Conservation (phyloP, 352 stramenopile genomes). For the Pythium folliculosum region DNA sequence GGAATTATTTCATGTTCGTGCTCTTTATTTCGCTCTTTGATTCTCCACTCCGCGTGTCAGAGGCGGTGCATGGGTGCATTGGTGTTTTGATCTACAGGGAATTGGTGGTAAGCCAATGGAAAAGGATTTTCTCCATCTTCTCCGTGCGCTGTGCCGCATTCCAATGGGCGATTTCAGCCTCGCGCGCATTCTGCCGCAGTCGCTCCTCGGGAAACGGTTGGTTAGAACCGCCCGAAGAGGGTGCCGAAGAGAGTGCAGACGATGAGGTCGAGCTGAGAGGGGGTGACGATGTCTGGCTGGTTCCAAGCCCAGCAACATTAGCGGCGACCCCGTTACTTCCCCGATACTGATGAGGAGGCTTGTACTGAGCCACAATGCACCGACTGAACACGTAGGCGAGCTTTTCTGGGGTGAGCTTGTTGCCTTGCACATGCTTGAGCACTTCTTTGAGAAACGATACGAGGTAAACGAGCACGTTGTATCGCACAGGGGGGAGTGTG, state of each 20-base stretch:
- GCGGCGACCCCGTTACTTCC: constrained; percentile 19
- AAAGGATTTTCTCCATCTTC: constrained; percentile 71
- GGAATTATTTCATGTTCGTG: constrained; percentile 18
- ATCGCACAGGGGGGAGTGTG: constrained; percentile 91
- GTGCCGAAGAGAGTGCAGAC: constrained; percentile 39
- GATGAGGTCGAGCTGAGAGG: constrained; percentile 30
- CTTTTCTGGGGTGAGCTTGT: constrained; percentile 74
- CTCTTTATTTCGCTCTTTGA: constrained; percentile 2
- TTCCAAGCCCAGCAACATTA: background rate
- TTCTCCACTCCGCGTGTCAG: constrained; percentile 1
- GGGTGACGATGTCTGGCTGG: constrained; percentile 11
- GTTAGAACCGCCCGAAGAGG: constrained; percentile 41
- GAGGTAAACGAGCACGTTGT: constrained; percentile 98
- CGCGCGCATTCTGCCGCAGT: constrained; percentile 53
- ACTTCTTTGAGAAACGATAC: constrained; percentile 96
- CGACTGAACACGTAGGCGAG: constrained; percentile 76
- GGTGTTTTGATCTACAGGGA: constrained; percentile 35
- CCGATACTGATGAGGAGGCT: constrained; percentile 14
- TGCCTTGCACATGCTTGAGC: constrained; percentile 64
- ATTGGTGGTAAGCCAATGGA: constrained; percentile 66
- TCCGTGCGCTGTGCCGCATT: constrained; percentile 59
- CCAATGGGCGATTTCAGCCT: constrained; percentile 56
- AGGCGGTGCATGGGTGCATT: background rate
- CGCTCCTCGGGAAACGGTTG: constrained; percentile 58
- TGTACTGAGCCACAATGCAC: constrained; percentile 63